phyloP scores from a whole-genome alignment of 1,284 basidiomycete genomes.

The Cryptococcus sp. region DNA sequence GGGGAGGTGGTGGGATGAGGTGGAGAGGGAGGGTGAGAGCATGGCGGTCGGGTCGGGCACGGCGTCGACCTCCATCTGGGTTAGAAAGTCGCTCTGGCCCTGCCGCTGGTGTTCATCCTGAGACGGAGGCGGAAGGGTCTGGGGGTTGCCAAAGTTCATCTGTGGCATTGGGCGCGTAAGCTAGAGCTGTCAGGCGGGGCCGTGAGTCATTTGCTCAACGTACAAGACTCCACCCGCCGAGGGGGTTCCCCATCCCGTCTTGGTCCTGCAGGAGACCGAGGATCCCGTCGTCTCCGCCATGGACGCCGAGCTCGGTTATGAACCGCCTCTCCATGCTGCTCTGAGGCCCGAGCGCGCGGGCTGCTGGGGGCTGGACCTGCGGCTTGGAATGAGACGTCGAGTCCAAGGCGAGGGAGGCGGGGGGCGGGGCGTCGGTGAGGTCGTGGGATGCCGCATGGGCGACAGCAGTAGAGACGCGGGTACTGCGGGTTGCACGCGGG shows the following conservation, averaged over 20 bases:
- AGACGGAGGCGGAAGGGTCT: background rate
- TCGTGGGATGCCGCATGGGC: background rate
- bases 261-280: conserved; percentile 18
- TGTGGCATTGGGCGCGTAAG: background rate
- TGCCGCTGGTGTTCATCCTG: background rate
- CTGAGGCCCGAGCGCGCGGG: conserved; percentile 4
- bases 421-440: background rate
- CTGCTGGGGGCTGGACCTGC: background rate
- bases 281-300: conserved; percentile 18
- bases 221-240: conserved; percentile 15
- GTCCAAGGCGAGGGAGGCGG: background rate
- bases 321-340: conserved; percentile 12
- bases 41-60: background rate
- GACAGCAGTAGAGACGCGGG: background rate
- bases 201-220: background rate
- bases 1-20: background rate
- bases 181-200: background rate
- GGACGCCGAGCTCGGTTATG: conserved; percentile 11
- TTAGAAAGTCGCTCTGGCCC: no score
- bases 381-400: background rate
- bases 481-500: background rate
- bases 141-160: background rate
- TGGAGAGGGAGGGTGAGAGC: background rate
- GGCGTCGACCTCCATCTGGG: background rate
- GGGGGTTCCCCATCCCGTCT: conserved; percentile 4